Evolutionary conservation across 1,284 basidiomycete genomes (phyloP).

Genomic region (Singerocomus rubriflavus): DNA sequence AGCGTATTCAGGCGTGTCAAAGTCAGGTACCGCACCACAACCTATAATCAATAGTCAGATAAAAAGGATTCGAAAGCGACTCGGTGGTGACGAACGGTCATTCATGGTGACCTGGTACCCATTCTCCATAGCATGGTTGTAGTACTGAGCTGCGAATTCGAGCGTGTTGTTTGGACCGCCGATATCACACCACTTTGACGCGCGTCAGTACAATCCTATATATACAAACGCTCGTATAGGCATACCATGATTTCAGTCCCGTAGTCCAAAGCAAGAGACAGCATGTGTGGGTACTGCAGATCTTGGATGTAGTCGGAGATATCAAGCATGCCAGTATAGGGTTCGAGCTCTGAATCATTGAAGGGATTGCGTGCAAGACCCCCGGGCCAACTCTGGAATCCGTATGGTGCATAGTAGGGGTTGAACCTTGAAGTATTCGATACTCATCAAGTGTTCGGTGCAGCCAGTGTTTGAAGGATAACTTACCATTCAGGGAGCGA

Average conservation of each 20-base stretch:
- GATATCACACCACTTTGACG: constrained; percentile 54
- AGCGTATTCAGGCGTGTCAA: constrained; percentile 58
- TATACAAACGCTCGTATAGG: background rate
- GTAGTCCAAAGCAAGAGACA: constrained; percentile 48
- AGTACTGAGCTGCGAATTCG: constrained; percentile 50
- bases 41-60: constrained; percentile 25
- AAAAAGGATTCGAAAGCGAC: background rate
- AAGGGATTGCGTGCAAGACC: constrained; percentile 52
- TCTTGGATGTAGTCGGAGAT: constrained; percentile 53
- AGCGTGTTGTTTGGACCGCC: constrained; percentile 51
- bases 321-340: constrained; percentile 50
- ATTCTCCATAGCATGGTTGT: constrained; percentile 44
- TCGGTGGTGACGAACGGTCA: constrained; percentile 37
- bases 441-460: background rate
- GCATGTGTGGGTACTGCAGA: constrained; percentile 56
- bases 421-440: constrained; percentile 41
- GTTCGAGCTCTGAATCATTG: constrained; percentile 46
- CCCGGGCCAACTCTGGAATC: constrained; percentile 50
- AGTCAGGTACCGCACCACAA: constrained; percentile 46
- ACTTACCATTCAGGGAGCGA: constrained; percentile 51
- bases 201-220: background rate
- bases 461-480: background rate
- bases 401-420: constrained; percentile 52
- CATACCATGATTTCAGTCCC: constrained; percentile 55
- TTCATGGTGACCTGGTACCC: constrained; percentile 57